Percentiles rank a stretch among this genome's conserved stretches.
Conservation (phyloP, 352 stramenopile genomes). For the Globisporangium paddicum region DNA sequence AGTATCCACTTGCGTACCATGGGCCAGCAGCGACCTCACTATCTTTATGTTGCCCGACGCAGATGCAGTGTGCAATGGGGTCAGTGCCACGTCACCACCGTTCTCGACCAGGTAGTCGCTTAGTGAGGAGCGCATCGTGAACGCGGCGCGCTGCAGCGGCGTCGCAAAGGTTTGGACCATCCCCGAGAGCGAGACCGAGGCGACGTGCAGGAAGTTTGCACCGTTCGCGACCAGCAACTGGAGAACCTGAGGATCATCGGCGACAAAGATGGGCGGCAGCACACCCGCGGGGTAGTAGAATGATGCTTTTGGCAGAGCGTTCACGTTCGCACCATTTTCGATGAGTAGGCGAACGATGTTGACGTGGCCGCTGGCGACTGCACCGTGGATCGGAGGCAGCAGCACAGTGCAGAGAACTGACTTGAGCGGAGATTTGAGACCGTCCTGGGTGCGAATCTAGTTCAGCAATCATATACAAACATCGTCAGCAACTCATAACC, state of each 20-base stretch:
- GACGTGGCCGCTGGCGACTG: conserved; percentile 56
- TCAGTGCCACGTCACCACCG: conserved; percentile 70
- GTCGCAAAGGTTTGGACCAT: conserved; percentile 41
- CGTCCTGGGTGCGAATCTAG: conserved; percentile 59
- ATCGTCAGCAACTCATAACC: background rate
- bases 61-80: conserved; percentile 68
- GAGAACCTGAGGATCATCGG: conserved; percentile 68
- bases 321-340: conserved; percentile 52
- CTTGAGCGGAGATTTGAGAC: conserved; percentile 40
- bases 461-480: background rate
- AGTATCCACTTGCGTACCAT: conserved; percentile 35
- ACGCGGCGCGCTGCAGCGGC: conserved; percentile 55
- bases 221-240: conserved; percentile 52
- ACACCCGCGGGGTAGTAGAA: conserved; percentile 60
- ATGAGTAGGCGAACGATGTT: conserved; percentile 58
- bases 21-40: conserved; percentile 41
- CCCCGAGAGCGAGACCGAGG: conserved; percentile 33
- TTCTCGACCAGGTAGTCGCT: conserved; percentile 61
- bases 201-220: conserved; percentile 69
- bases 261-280: conserved; percentile 69
- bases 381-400: conserved; percentile 64
- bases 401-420: conserved; percentile 54
- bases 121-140: conserved; percentile 56
- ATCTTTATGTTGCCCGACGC: conserved; percentile 36
- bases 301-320: conserved; percentile 49